A percentile compares a stretch with the other conserved stretches of the same genome.
phyloP scores from a whole-genome alignment of 352 stramenopile species.

The Globisporangium uncinulatum region DNA sequence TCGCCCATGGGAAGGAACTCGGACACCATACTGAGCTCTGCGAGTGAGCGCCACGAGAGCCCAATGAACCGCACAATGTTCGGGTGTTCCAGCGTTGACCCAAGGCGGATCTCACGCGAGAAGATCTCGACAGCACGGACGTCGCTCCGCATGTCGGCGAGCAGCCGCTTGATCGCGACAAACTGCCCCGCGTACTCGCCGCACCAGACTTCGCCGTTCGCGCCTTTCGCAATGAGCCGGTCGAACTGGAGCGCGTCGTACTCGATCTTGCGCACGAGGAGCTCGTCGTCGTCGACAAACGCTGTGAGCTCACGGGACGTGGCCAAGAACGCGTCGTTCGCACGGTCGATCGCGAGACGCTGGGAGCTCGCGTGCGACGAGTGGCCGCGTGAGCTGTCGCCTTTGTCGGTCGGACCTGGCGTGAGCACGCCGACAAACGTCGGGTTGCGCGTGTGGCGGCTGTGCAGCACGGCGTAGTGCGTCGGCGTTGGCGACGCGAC shows the following conservation, averaged over 20 bases:
- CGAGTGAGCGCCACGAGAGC: conserved; percentile 43
- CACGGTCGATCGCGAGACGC: conserved; percentile 4
- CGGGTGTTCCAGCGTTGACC: conserved; percentile 39
- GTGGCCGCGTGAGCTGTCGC: conserved; percentile 1
- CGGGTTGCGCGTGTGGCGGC: background rate
- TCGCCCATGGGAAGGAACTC: conserved; percentile 62
- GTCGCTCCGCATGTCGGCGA: conserved; percentile 41
- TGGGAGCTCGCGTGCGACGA: conserved; percentile 5
- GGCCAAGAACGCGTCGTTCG: conserved; percentile 9
- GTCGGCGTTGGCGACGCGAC: background rate
- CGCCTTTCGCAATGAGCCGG: conserved; percentile 35
- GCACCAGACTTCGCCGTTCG: conserved; percentile 59
- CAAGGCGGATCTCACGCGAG: conserved; percentile 44
- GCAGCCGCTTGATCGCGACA: conserved; percentile 59
- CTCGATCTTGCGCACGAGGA: conserved; percentile 40
- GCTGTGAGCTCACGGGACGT: conserved; percentile 27
- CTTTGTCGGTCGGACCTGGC: background rate
- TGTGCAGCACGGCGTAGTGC: conserved; percentile 8
- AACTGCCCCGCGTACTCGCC: conserved; percentile 28
- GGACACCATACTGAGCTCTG: conserved; percentile 50
- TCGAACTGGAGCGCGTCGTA: conserved; percentile 35
- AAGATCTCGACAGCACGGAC: conserved; percentile 38
- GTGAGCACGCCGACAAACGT: background rate
- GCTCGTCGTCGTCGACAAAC: conserved; percentile 34
- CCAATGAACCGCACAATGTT: conserved; percentile 71